Evolutionary conservation across 257 asterid species (phyloP).

Genomic region (Vinca minor): DNA sequence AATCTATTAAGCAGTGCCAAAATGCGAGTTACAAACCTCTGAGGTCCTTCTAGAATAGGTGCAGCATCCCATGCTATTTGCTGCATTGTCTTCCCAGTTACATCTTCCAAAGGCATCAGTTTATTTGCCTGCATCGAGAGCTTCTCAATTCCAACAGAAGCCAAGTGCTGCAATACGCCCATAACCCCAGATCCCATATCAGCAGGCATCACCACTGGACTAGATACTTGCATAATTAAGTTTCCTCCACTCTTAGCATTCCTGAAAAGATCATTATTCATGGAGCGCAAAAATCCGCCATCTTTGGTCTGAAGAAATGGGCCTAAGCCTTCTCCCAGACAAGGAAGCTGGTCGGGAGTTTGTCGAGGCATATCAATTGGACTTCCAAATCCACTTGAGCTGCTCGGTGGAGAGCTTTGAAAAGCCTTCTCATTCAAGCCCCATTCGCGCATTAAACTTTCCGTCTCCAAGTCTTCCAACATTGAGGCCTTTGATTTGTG

Average conservation of each 20-base stretch:
- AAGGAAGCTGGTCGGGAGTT: conserved; percentile 52
- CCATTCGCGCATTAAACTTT: conserved; percentile 79
- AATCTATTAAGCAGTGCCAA: background rate
- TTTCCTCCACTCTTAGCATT: conserved; percentile 63
- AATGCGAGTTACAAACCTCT: conserved; percentile 48
- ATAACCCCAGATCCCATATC: conserved; percentile 84
- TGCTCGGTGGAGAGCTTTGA: conserved; percentile 54
- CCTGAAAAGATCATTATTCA: conserved; percentile 67
- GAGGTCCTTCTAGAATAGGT: conserved; percentile 48
- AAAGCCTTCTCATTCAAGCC: conserved; percentile 67
- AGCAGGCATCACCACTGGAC: conserved; percentile 91
- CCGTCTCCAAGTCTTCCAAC: conserved; percentile 84
- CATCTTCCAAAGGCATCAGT: conserved; percentile 85
- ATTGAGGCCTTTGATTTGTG: conserved; percentile 45
- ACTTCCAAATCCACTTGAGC: conserved; percentile 52
- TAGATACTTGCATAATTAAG: conserved; percentile 84
- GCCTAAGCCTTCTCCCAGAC: conserved; percentile 75
- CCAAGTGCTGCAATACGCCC: conserved; percentile 75
- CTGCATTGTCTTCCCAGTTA: conserved; percentile 74
- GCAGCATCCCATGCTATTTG: conserved; percentile 77
- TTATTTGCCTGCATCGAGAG: conserved; percentile 91
- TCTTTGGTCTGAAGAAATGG: conserved; percentile 66
- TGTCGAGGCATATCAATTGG: conserved; percentile 47
- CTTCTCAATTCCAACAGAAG: conserved; percentile 86
- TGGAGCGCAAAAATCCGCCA: conserved; percentile 84